Evolutionary conservation across 2,329 filamentous ascomycete species (phyloP).

Genomic region (Akanthomyces lecanii): DNA sequence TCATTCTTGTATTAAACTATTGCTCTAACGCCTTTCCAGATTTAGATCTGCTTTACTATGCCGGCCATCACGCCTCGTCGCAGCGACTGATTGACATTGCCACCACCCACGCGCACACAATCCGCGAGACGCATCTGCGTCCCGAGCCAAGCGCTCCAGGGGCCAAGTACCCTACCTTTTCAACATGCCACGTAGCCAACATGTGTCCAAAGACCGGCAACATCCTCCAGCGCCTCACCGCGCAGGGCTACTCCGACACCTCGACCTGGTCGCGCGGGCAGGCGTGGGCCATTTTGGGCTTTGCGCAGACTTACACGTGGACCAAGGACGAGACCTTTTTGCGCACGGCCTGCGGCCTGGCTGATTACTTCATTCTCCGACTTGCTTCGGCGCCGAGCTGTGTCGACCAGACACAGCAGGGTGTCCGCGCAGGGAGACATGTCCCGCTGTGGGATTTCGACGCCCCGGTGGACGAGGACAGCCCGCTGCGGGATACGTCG

Average conservation of each 20-base stretch:
- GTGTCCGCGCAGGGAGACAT: slow-evolving; percentile 19
- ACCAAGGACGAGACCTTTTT: slow-evolving; percentile 40
- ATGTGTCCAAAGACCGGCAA: slow-evolving; percentile 37
- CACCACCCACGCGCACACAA: slow-evolving; percentile 35
- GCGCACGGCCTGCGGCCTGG: slow-evolving; percentile 38
- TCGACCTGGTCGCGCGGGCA: slow-evolving; percentile 49
- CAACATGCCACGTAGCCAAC: slow-evolving; percentile 43
- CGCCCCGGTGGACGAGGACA: slow-evolving; percentile 34
- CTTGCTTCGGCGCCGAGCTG: slow-evolving; percentile 28
- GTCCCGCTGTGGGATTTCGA: slow-evolving; percentile 35
- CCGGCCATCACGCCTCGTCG: slow-evolving; percentile 30
- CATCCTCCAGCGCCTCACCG: slow-evolving; percentile 38
- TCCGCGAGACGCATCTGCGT: slow-evolving; percentile 37
- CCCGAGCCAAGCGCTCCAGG: slow-evolving; percentile 23
- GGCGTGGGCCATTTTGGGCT: slow-evolving; percentile 46
- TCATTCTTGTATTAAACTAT: no score
- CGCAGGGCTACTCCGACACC: slow-evolving; percentile 41
- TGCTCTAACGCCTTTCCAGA: slow-evolving; percentile 16
- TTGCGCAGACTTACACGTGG: slow-evolving; percentile 45
- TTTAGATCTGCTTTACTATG: slow-evolving; percentile 36
- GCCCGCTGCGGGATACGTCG: slow-evolving; percentile 33
- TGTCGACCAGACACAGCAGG: slow-evolving; percentile 21
- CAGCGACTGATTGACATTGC: slow-evolving; percentile 32
- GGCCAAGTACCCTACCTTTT: slow-evolving; percentile 21
- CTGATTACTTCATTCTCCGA: slow-evolving; percentile 44